Percentiles rank a stretch among this genome's conserved stretches.
These are phyloP conservation scores for Vanderwaltozyma yarrowii DNA, from an alignment of 805 yeast genomes.

Conservation along the genomic window DNA sequence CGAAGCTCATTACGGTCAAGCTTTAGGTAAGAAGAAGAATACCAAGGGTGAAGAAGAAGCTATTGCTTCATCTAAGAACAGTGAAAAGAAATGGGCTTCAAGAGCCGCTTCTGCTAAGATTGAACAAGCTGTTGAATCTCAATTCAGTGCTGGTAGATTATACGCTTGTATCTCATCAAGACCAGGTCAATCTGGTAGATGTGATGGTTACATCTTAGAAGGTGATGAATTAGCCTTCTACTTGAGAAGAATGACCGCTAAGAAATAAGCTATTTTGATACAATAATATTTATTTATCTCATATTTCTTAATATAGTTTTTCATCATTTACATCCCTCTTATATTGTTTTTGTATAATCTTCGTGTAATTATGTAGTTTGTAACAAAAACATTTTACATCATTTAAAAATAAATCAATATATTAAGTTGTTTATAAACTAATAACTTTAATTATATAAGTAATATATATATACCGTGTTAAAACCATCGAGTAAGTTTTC, in stretches of 20 bases:
- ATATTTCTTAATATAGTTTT: constrained; percentile 3
- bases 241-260: constrained; percentile 98
- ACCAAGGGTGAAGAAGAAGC: constrained; percentile 46
- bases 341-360: constrained; percentile 4
- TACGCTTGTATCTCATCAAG: constrained; percentile 98
- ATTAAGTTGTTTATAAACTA: too few relatives aligned
- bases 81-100: constrained; percentile 86
- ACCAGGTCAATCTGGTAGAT: constrained; percentile 99
- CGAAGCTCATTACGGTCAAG: constrained; percentile 95
- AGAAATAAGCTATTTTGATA: constrained; percentile 56
- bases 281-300: not conserved
- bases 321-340: constrained; percentile 3
- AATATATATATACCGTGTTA: too few relatives aligned
- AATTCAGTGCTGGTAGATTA: constrained; percentile 98
- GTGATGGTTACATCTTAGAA: constrained; percentile 99
- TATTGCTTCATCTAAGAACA: constrained; percentile 56
- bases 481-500: too few relatives aligned
- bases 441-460: too few relatives aligned
- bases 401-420: too few relatives aligned
- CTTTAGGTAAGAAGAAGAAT: constrained; percentile 78
- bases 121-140: constrained; percentile 86
- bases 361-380: constrained; percentile 3
- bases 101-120: constrained; percentile 80
- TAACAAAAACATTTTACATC: constrained; percentile 2
- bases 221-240: constrained; percentile 99